A percentile compares a stretch with the other conserved stretches of the same genome.
Conservation (phyloP, 768 basidiomycete genomes). For the Lepiota venenata region DNA sequence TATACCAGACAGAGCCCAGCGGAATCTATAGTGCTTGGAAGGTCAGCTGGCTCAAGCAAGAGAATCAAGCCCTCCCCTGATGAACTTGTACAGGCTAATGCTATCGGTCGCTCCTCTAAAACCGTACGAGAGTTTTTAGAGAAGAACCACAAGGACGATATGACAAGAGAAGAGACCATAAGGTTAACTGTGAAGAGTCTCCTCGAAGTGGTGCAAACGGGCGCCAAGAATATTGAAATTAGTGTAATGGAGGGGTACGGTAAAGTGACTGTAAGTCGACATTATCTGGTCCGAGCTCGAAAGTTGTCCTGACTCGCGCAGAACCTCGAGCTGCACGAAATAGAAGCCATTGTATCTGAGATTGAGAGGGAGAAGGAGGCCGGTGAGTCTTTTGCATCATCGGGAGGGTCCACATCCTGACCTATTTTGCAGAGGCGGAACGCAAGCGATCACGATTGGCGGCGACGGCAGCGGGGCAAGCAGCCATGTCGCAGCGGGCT, state of each 20-base stretch:
- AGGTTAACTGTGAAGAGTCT: constrained; percentile 94
- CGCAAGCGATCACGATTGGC: constrained; percentile 88
- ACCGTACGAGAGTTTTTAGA: constrained; percentile 98
- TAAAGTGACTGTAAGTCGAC: constrained; percentile 72
- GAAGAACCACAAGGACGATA: constrained; percentile 94
- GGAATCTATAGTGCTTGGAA: constrained; percentile 99
- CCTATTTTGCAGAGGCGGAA: constrained; percentile 72
- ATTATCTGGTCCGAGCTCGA: neutral
- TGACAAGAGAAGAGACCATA: constrained; percentile 86
- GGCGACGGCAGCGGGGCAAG: constrained; percentile 88
- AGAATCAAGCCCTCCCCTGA: neutral
- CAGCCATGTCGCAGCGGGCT: constrained; percentile 74
- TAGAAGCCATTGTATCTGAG: constrained; percentile 87
- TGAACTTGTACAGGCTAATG: constrained; percentile 73
- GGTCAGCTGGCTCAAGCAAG: constrained; percentile 37
- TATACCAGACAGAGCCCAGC: constrained; percentile 97
- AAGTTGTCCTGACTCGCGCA: constrained; percentile 25
- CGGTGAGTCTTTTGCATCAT: constrained; percentile 41
- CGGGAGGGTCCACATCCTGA: neutral
- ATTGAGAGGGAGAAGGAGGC: constrained; percentile 98
- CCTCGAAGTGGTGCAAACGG: constrained; percentile 97
- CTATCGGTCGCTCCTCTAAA: constrained; percentile 96
- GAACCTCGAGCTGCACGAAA: constrained; percentile 85
- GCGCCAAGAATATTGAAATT: constrained; percentile 99
- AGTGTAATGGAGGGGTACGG: constrained; percentile 96